Base-by-base conservation (phyloP, 2,329 filamentous ascomycete species). In the Xylariaceae sp. region DNA sequence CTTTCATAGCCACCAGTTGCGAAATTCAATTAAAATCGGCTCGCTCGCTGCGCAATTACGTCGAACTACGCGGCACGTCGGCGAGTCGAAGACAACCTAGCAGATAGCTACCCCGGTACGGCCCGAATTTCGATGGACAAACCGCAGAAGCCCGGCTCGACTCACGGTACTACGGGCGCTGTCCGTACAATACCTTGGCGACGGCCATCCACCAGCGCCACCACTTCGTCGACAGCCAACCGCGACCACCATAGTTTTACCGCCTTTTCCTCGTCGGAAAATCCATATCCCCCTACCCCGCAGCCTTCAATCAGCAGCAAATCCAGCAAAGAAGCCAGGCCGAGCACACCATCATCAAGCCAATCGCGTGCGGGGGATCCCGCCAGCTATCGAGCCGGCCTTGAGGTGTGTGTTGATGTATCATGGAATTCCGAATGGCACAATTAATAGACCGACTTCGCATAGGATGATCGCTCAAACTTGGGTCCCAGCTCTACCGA, bases 401-500 rank as follows among this genome's bases (percentile, higher is more conserved):
- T 32, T 19, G 45, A 44, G n/a, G 51, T 21, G 52, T 44, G 40
- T 29, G 37, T 57, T 61, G 41, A n/a, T n/a, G n/a, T 26, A 26
- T 26, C 23, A 26, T 4, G 50, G 4, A 12, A 14, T 26, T 10
- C 42, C 14, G 46, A 18, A 19, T 37, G 42, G 14, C 18, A 41
- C 29, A 41, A 10, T 16, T 14, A 12, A 50, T 12, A 43, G 16
- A 19, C 16, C 21, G 18, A 37, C 44, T 44, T 23, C 7, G 40
- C 44, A 41, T 42, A 57, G 16, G 57, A 61, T 20, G 60, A 63
- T 19, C 52, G 51, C n/a, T 37, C 55, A 4, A 56, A 49, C 18
- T 40, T 54, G 12, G 51, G 52, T 10, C 56, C 59, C n/a, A 61
- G 54, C 40, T 37, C 32, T 3, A 37, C 14, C 12, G 56, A 64